A percentile compares a stretch with the other conserved stretches of the same genome.
These are phyloP conservation scores for Xylariales sp. DNA, from an alignment of 2,329 filamentous ascomycete genomes.

Conservation along the genomic window DNA sequence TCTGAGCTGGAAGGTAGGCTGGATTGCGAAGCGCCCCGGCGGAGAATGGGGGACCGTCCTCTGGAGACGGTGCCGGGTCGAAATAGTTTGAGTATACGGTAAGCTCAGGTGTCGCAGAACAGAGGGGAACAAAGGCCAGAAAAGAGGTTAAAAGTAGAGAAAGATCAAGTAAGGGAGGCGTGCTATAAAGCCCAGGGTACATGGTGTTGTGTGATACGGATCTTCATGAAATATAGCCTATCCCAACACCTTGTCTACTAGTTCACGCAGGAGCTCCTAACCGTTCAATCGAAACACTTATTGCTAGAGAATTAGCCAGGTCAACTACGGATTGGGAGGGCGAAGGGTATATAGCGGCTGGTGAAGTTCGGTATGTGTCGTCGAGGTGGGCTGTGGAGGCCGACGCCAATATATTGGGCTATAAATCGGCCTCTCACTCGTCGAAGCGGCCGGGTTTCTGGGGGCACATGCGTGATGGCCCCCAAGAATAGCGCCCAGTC, in stretches of 20 bases:
- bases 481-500: slow-evolving; percentile 54
- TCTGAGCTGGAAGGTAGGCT: slow-evolving; percentile 79
- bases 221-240: slow-evolving; percentile 46
- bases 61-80: slow-evolving; percentile 67
- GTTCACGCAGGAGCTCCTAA: slow-evolving; percentile 53
- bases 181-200: slow-evolving; percentile 51
- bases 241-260: slow-evolving; percentile 44
- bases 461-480: slow-evolving; percentile 53
- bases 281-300: slow-evolving; percentile 63
- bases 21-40: slow-evolving; percentile 69
- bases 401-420: slow-evolving; percentile 49
- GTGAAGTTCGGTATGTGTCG: slow-evolving; percentile 52
- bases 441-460: slow-evolving; percentile 48
- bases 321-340: slow-evolving; percentile 56
- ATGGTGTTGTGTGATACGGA: slow-evolving; percentile 51
- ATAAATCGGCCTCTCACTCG: slow-evolving; percentile 59
- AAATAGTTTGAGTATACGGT: slow-evolving; percentile 55
- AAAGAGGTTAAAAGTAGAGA: slow-evolving; percentile 43
- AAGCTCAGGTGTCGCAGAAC: slow-evolving; percentile 44
- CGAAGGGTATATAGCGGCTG: slow-evolving; percentile 69
- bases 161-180: slow-evolving; percentile 45
- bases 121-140: slow-evolving; percentile 45
- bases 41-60: slow-evolving; percentile 70
- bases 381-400: slow-evolving; percentile 43
- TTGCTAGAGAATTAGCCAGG: slow-evolving; percentile 61